phyloP scores from a whole-genome alignment of 495 filamentous ascomycete species.

The Achaetomiella virescens region DNA sequence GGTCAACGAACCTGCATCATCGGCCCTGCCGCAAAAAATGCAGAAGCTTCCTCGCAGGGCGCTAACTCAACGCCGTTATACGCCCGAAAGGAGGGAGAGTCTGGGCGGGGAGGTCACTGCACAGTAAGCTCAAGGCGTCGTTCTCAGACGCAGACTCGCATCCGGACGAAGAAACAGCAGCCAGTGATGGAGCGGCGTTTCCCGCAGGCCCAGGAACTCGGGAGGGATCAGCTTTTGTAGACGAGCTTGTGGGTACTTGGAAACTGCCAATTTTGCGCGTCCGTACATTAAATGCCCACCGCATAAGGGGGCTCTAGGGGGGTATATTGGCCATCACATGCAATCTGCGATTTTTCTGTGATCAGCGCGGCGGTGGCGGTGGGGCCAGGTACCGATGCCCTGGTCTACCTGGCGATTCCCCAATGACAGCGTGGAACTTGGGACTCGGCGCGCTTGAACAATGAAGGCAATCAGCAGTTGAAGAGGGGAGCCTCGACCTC shows the following conservation, averaged over 20 bases:
- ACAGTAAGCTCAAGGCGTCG: conserved; percentile 16
- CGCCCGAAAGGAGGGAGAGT: not conserved
- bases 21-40: conserved; percentile 9
- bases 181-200: conserved; percentile 16
- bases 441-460: conserved; percentile 9
- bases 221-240: conserved; percentile 9
- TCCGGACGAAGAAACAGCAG: conserved; percentile 3
- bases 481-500: not conserved
- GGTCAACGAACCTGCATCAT: conserved; percentile 19
- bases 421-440: conserved; percentile 34
- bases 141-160: conserved; percentile 20
- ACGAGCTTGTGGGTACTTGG: conserved; percentile 6
- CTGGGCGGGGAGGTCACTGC: conserved; percentile 8
- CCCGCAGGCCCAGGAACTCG: not conserved
- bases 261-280: not conserved
- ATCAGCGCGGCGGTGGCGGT: not conserved
- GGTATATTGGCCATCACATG: not conserved
- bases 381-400: conserved; percentile 9
- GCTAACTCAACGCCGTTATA: conserved; percentile 2
- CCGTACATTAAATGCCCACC: not conserved
- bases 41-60: not conserved
- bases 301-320: not conserved
- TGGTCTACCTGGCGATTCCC: not conserved
- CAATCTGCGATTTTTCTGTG: conserved; percentile 1
- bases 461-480: conserved; percentile 1